Evolutionary conservation across 139 green algal genomes (phyloP), one percentile per base, ranked within the genome.

Genomic region (Chlorella sp.): DNA sequence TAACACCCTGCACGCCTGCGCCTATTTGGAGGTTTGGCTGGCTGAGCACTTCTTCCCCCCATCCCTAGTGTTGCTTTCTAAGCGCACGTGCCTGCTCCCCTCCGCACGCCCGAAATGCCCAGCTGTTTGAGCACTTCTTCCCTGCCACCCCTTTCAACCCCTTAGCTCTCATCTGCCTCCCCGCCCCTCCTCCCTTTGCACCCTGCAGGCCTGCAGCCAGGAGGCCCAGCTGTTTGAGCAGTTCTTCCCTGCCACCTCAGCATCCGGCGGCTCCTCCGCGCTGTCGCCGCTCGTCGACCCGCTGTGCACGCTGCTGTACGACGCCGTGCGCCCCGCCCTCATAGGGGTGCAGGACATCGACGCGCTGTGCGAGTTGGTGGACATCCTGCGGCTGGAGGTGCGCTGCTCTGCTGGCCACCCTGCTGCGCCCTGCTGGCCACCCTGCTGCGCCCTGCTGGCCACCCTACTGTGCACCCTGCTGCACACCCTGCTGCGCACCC

Each of bases 61-160:
- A 24, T 53, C 22, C 9, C 9, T 57, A 57, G 5, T 9, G 5
- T 57, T 9, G 48, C 5, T 32, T 39, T 12, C 48, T 32, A 24
- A 40, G 4, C 16, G 1, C 78, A 61, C 18, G 37, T n/a, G 21
- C 3, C 3, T 39, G 37, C 22, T 19, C 4, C 83, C 28, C 78
- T 3, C 82, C 34, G 26, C 34, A 3, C 85, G 94, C 97, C 85
- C 91, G 95, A 81, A 97, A 99, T 94, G 90, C 93, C 80, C 93
- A 97, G 94, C 94, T 99, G 68, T 97, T 97, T 75, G 94, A 98
- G 90, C 94, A 97, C 86, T 98, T 99, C 90, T 99, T 99, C 90
- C 5, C 40, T 84, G 37, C 40, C 24, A 24, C 48, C 21, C 5
- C 73, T 40, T 12, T 28, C 11, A 24, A 40, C 9, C 16, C 0